Evolutionary conservation across 2,329 filamentous ascomycete species (phyloP), one percentile per base, ranked within the genome.

Genomic region (Penicillium sumatraense): DNA sequence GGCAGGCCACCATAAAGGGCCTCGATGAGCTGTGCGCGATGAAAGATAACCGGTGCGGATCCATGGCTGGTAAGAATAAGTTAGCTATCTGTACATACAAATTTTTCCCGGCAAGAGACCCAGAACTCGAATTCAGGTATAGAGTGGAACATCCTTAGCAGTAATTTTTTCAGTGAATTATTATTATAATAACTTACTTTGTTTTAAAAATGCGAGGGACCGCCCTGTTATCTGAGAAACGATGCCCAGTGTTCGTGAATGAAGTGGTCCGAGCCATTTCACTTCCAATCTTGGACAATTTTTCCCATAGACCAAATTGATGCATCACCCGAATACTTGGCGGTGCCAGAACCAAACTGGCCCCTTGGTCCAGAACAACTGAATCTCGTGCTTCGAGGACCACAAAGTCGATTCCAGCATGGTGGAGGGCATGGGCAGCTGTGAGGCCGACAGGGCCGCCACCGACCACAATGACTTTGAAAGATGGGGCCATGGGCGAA

Each of bases 21-120:
- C 31, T 51, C 10, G 6, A 62, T 27, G 1, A 62, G 33, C 13
- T 60, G 45, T 5, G 58, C 53, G 38, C 59, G 57, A 35, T 62
- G 55, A n/a, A 60, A 58, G 1, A 40, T 47, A 11, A 54, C 24
- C 3, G 55, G 55, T 20, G 24, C 52, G 6, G 21, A 16, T 13
- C 54, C 59, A 14, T 56, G 54, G n/a, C 57, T 62, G 18, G 5
- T 29, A 41, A n/a, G n/a, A 10, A 36, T 16, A 36, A n/a, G 33
- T 36, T 18, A 36, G 33, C 3, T 36, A 36, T 36, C n/a, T 16
- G 8, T 36, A 16, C 33, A 7, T 18, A 14, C 16, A 36, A 18
- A 2, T 31, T 31, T 14, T 3, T 14, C 11, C 11, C 11, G 5
- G 14, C 27, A 31, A 31, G 9, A 31, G 5, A 2, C n/a, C n/a